Conservation (phyloP, 2,329 filamentous ascomycete genomes). For the Exophiala oligosperma region DNA sequence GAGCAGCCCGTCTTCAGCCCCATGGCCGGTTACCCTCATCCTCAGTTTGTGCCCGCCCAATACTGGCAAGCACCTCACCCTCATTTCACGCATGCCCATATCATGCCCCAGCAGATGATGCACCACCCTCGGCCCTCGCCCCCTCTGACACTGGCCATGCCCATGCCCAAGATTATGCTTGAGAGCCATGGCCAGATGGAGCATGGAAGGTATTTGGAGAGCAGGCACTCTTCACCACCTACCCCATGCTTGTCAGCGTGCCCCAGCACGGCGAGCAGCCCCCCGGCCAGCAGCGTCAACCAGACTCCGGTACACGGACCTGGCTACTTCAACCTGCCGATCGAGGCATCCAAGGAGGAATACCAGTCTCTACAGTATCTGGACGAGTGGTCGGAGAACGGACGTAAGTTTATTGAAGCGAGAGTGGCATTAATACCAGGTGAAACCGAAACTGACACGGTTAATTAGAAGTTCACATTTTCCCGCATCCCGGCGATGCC, state of each 20-base stretch:
- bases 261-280: constrained; percentile 83
- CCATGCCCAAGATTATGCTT: constrained; percentile 49
- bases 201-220: constrained; percentile 27
- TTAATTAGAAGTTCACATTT: constrained; percentile 29
- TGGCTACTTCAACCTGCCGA: constrained; percentile 29
- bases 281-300: constrained; percentile 64
- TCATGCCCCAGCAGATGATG: constrained; percentile 42
- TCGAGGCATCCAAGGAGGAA: constrained; percentile 28
- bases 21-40: constrained; percentile 36
- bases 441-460: constrained; percentile 9
- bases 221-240: constrained; percentile 67
- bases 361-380: constrained; percentile 22
- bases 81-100: constrained; percentile 48
- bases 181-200: constrained; percentile 29
- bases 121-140: constrained; percentile 73
- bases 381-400: constrained; percentile 27
- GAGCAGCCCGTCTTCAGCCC: constrained; percentile 50
- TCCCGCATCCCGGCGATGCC: constrained; percentile 31
- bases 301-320: constrained; percentile 27
- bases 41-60: constrained; percentile 38
- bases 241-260: constrained; percentile 85
- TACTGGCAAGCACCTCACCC: constrained; percentile 48
- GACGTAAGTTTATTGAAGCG: constrained; percentile 24
- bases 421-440: background rate
- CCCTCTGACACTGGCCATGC: constrained; percentile 71